A percentile compares a stretch with the other conserved stretches of the same genome.
Conservation (phyloP, 2,329 filamentous ascomycete genomes). For the Colletotrichum viniferum region DNA sequence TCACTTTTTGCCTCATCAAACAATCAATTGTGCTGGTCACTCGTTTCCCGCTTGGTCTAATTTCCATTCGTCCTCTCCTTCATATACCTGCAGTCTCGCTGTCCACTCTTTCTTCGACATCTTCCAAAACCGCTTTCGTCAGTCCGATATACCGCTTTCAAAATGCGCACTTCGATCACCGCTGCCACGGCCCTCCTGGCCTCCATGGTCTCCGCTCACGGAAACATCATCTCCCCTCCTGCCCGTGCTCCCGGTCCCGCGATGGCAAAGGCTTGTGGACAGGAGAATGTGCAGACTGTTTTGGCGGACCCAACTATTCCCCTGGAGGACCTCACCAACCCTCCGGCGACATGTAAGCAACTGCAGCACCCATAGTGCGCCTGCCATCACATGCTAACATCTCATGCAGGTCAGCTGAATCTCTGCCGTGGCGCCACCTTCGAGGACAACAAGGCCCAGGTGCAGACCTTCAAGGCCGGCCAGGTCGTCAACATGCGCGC, state of each 20-base stretch:
- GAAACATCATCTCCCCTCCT: slow-evolving; percentile 44
- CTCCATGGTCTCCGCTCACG: slow-evolving; percentile 42
- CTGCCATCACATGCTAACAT: background rate
- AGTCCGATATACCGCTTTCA: background rate
- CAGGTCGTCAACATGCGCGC: slow-evolving; percentile 46
- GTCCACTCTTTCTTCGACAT: background rate
- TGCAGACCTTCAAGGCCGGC: slow-evolving; percentile 47
- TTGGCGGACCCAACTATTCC: slow-evolving; percentile 39
- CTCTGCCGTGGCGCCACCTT: slow-evolving; percentile 53
- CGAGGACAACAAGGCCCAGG: slow-evolving; percentile 45
- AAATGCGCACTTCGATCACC: slow-evolving; percentile 18
- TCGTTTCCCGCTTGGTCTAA: slow-evolving; percentile 5
- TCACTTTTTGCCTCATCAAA: background rate
- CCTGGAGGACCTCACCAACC: slow-evolving; percentile 31
- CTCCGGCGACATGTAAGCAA: slow-evolving; percentile 30
- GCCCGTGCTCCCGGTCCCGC: slow-evolving; percentile 46
- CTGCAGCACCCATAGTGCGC: background rate
- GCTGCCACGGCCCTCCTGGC: slow-evolving; percentile 19
- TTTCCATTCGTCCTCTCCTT: background rate
- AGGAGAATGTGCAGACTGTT: slow-evolving; percentile 38
- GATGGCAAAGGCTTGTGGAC: slow-evolving; percentile 48
- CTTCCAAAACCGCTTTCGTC: background rate
- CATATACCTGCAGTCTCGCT: background rate
- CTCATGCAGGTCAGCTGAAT: slow-evolving; percentile 31
- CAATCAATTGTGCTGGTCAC: slow-evolving; percentile 18